Conservation (phyloP, 352 stramenopile species). For the Pelagophyceae sp. region DNA sequence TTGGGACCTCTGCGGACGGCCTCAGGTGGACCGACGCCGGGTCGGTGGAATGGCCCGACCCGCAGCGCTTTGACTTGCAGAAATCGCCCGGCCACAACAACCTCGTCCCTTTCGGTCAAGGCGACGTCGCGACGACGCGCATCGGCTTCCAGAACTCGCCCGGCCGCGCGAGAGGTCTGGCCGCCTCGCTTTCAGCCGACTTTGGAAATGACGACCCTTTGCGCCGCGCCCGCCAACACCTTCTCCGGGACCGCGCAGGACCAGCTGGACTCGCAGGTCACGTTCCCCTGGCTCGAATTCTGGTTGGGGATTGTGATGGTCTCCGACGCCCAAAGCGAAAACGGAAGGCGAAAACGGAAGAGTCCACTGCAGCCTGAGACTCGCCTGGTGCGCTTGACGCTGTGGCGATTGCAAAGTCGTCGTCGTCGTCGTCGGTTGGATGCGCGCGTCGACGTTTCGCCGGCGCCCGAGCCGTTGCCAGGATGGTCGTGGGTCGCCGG, state of each 20-base stretch:
- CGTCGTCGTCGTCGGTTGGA: too few species aligned
- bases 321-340: neutral
- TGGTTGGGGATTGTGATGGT: conserved; percentile 8
- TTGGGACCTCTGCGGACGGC: neutral
- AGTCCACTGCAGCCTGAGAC: conserved; percentile 5
- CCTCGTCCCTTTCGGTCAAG: neutral
- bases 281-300: neutral
- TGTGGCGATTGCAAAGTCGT: too few species aligned
- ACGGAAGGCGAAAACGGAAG: neutral
- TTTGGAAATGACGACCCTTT: too few species aligned
- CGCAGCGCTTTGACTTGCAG: too few species aligned
- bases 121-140: conserved; percentile 1
- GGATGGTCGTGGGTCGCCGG: neutral
- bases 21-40: neutral
- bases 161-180: neutral
- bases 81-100: conserved; percentile 10
- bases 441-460: too few species aligned
- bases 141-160: neutral
- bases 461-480: neutral
- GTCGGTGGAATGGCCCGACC: neutral
- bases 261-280: conserved; percentile 4
- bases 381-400: too few species aligned
- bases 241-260: neutral
- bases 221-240: neutral
- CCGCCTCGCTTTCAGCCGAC: too few species aligned